Conservation (phyloP, 371 early-diverging fungal species). For the Gilbertella persicaria region DNA sequence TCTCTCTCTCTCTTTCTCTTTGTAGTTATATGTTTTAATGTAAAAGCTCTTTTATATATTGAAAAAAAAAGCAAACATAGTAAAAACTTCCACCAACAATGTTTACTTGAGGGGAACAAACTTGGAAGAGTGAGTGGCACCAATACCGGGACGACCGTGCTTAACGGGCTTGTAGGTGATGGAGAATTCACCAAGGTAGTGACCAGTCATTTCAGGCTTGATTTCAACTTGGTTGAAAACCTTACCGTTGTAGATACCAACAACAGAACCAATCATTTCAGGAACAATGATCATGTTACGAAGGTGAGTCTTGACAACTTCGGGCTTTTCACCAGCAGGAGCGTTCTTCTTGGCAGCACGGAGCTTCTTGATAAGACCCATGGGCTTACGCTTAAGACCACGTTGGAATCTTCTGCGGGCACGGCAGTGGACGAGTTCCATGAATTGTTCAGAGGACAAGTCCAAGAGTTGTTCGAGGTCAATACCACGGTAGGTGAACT, state of each 20-base stretch:
- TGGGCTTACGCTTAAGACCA: constrained; percentile 97
- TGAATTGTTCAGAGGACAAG: constrained; percentile 91
- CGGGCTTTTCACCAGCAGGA: constrained; percentile 51
- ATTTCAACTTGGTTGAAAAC: constrained; percentile 99
- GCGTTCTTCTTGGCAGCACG: constrained; percentile 95
- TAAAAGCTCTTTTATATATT: too few relatives aligned
- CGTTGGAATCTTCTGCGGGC: constrained; percentile 96
- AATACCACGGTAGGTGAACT: constrained; percentile 98
- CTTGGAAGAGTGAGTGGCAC: constrained; percentile 92
- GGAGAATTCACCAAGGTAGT: constrained; percentile 96
- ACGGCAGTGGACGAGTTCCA: constrained; percentile 94
- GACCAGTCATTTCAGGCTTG: constrained; percentile 99
- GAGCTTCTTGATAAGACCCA: constrained; percentile 95
- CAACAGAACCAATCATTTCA: constrained; percentile 98
- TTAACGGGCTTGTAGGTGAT: constrained; percentile 97
- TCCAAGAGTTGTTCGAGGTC: constrained; percentile 92
- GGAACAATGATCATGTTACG: constrained; percentile 99
- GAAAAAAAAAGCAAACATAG: too few relatives aligned
- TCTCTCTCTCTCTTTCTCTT: too few relatives aligned
- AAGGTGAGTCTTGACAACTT: constrained; percentile 99
- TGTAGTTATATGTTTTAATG: too few relatives aligned
- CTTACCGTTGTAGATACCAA: constrained; percentile 99
- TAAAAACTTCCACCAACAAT: too few relatives aligned
- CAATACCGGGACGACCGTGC: constrained; percentile 99
- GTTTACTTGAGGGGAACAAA: constrained; percentile 37